phyloP scores from a whole-genome alignment of 306 rosid species.

The Betula pendula region DNA sequence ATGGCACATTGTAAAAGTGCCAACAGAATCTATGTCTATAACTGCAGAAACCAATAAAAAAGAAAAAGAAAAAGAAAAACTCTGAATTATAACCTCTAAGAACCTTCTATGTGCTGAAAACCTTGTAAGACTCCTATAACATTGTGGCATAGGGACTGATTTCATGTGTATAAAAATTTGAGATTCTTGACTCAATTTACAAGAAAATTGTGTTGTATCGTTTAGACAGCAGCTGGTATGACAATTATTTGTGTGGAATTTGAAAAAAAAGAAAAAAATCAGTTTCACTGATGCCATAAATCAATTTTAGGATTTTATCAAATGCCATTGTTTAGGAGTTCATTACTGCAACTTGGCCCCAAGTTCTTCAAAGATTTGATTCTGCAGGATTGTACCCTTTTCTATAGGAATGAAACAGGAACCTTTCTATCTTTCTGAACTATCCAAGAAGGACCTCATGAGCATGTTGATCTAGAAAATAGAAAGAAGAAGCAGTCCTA shows the following conservation, averaged over 20 bases:
- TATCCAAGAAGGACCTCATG: neutral
- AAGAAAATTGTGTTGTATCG: neutral
- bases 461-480: neutral
- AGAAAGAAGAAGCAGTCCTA: too few relatives aligned
- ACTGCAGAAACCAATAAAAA: conserved; percentile 48
- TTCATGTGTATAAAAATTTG: neutral
- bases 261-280: too few relatives aligned
- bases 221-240: neutral
- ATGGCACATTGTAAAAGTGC: conserved; percentile 94
- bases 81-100: neutral
- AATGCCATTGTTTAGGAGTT: neutral
- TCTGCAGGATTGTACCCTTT: neutral
- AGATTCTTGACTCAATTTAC: neutral
- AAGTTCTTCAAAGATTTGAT: neutral
- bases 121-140: neutral
- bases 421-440: neutral
- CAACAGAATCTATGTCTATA: conserved; percentile 93
- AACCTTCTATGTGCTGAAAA: neutral
- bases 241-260: neutral
- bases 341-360: neutral
- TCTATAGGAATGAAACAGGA: neutral
- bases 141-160: neutral
- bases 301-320: neutral
- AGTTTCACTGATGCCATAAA: neutral
- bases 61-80: neutral